phyloP scores from a whole-genome alignment of 192 early-diverging fungal species.

The Spizellomyces punctatus region DNA sequence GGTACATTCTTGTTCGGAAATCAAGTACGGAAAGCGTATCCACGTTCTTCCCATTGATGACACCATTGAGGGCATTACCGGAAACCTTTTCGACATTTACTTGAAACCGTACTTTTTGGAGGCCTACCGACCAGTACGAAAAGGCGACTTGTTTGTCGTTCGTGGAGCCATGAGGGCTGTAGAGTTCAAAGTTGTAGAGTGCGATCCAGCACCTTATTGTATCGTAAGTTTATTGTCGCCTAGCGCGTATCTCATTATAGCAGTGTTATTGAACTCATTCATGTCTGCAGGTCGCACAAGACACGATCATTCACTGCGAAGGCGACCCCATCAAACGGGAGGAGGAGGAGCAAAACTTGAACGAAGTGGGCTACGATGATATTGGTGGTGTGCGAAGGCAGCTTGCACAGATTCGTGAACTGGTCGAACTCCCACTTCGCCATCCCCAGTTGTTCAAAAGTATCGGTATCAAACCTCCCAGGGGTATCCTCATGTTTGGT shows the following conservation, averaged over 20 bases:
- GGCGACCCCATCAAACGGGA: conserved; percentile 99
- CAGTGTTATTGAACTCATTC: neutral
- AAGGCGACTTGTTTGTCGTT: conserved; percentile 93
- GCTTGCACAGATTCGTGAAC: conserved; percentile 98
- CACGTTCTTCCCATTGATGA: conserved; percentile 98
- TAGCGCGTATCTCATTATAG: neutral
- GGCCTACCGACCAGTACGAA: conserved; percentile 94
- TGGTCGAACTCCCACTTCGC: conserved; percentile 95
- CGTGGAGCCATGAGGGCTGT: conserved; percentile 96
- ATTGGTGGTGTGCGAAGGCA: conserved; percentile 98
- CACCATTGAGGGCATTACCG: conserved; percentile 95
- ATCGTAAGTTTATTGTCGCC: conserved; percentile 68
- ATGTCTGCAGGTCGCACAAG: conserved; percentile 80
- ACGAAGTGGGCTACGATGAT: conserved; percentile 97
- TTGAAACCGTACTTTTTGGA: conserved; percentile 99
- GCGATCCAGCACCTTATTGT: conserved; percentile 93
- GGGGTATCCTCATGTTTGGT: conserved; percentile 93
- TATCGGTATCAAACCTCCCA: conserved; percentile 98
- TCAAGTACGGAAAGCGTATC: conserved; percentile 96
- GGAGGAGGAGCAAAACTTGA: conserved; percentile 92
- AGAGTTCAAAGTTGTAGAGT: conserved; percentile 98
- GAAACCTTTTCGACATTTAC: conserved; percentile 96
- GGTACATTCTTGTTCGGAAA: conserved; percentile 93
- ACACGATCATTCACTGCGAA: conserved; percentile 98
- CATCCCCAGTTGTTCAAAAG: conserved; percentile 99